These are phyloP conservation scores for Breynia disticha DNA, from an alignment of 441 rosid genomes.

Conservation along the genomic window DNA sequence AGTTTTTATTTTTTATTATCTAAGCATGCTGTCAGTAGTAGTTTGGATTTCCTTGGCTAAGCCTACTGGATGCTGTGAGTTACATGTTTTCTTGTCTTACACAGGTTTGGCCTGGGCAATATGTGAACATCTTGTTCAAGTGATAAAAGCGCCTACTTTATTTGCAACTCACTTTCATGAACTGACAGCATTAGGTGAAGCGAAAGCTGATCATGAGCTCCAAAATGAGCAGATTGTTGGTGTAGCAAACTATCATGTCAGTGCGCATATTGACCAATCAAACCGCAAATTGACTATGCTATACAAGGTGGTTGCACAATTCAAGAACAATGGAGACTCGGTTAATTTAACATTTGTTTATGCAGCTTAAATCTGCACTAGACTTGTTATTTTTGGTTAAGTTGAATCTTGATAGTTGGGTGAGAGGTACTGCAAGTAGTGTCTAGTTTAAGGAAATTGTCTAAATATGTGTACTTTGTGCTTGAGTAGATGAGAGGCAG, in stretches of 20 bases:
- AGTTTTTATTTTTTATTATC: neutral
- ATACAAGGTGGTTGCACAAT: conserved; percentile 60
- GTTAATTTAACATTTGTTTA: neutral
- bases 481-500: neutral
- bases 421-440: neutral
- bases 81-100: neutral
- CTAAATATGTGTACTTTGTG: neutral
- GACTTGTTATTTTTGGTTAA: neutral
- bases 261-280: conserved; percentile 86
- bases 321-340: neutral
- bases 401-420: neutral
- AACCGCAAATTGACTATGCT: conserved; percentile 93
- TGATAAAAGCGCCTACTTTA: conserved; percentile 81
- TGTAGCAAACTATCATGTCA: conserved; percentile 91
- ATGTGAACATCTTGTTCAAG: conserved; percentile 90
- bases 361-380: neutral
- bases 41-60: neutral
- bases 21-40: neutral
- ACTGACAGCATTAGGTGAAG: conserved; percentile 80
- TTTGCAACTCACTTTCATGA: conserved; percentile 99
- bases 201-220: conserved; percentile 31
- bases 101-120: conserved; percentile 99
- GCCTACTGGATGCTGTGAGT: neutral
- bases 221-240: conserved; percentile 47
- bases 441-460: neutral